These are phyloP conservation scores for Adansonia gregorii DNA, from an alignment of 441 rosid genomes.

Conservation along the genomic window DNA sequence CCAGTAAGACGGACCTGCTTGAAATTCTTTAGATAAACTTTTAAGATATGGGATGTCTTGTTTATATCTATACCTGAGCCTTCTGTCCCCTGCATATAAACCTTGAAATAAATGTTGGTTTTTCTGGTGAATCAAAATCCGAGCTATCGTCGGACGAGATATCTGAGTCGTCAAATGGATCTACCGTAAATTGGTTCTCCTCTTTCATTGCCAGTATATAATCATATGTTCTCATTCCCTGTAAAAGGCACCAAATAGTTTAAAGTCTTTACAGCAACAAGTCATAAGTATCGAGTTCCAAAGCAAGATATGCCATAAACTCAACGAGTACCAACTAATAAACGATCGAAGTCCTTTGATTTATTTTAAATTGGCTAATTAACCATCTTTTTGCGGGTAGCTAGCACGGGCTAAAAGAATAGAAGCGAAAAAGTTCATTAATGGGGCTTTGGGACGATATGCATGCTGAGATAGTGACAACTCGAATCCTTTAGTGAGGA, in stretches of 20 bases:
- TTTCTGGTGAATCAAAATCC: slow-evolving; percentile 77
- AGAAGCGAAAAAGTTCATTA: too few relatives aligned
- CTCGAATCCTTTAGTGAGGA: too few relatives aligned
- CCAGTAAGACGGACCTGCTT: not conserved
- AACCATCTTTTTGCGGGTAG: too few relatives aligned
- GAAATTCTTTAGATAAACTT: slow-evolving; percentile 28
- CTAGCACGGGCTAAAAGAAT: too few relatives aligned
- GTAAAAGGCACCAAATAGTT: slow-evolving; percentile 17
- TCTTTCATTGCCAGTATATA: slow-evolving; percentile 92
- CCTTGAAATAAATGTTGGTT: slow-evolving; percentile 59
- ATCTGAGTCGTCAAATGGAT: slow-evolving; percentile 74
- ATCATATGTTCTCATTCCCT: slow-evolving; percentile 97
- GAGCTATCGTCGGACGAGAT: slow-evolving; percentile 76
- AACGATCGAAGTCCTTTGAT: too few relatives aligned
- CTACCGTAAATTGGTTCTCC: slow-evolving; percentile 66
- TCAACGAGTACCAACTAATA: too few relatives aligned
- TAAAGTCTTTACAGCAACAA: too few relatives aligned
- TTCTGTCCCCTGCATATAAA: slow-evolving; percentile 61
- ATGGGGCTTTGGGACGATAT: too few relatives aligned
- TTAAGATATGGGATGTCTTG: slow-evolving; percentile 29
- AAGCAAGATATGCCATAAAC: too few relatives aligned
- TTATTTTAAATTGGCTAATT: too few relatives aligned
- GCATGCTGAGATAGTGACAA: too few relatives aligned
- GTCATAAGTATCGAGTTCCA: too few relatives aligned
- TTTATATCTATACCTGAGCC: slow-evolving; percentile 58